Conservation (phyloP, 371 early-diverging fungal species). For the Circinella umbellata region DNA sequence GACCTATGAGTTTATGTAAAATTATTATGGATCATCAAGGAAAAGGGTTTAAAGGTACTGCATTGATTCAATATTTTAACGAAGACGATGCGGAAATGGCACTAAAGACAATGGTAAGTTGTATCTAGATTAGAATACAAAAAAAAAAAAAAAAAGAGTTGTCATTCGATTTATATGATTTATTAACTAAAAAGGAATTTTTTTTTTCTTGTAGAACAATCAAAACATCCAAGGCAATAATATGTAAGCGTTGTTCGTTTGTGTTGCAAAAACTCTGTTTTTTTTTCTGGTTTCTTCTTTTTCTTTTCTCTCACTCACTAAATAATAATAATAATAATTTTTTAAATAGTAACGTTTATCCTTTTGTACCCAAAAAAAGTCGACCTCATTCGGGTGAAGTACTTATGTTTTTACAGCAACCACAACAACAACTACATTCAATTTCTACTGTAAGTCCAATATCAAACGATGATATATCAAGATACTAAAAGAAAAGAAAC, state of each 20-base stretch:
- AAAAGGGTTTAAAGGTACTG: conserved; percentile 39
- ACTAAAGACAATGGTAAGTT: conserved; percentile 39
- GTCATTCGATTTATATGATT: not conserved
- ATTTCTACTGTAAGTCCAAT: too few species aligned
- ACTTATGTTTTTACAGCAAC: conserved; percentile 1
- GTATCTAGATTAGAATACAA: not conserved
- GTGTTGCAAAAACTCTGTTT: not conserved
- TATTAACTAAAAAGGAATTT: conserved; percentile 9
- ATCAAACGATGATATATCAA: too few species aligned
- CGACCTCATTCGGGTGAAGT: conserved; percentile 17
- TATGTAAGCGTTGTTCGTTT: conserved; percentile 56
- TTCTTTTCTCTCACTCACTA: not conserved
- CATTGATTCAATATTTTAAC: conserved; percentile 52
- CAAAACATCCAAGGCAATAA: conserved; percentile 31
- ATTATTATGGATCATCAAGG: conserved; percentile 42
- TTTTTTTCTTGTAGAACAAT: conserved; percentile 42
- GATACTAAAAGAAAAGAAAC: too few species aligned
- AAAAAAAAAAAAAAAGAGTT: not conserved
- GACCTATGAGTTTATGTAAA: conserved; percentile 51
- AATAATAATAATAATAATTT: not conserved
- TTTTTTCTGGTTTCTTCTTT: not conserved
- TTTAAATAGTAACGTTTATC: conserved; percentile 22
- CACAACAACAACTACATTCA: not conserved
- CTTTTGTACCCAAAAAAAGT: conserved; percentile 23
- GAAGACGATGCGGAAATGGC: conserved; percentile 42